phyloP scores from a whole-genome alignment of 2,329 filamentous ascomycete species.

The Sclerotinia borealis region DNA sequence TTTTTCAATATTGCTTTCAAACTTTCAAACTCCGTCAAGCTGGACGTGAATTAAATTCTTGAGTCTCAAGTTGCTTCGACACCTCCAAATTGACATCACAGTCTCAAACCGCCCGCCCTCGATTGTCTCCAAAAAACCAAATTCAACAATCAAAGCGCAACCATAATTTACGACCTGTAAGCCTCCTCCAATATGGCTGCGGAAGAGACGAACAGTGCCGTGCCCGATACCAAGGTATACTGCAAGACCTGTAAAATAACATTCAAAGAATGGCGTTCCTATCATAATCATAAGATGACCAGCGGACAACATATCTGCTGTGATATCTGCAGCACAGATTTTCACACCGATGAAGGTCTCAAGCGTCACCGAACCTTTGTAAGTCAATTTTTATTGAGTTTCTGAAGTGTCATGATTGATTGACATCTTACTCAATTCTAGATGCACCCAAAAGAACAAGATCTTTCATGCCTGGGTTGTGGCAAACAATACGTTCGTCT shows the following conservation, averaged over 20 bases:
- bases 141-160: background rate
- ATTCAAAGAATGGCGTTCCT: slow-evolving; percentile 2
- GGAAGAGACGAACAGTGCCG: background rate
- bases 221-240: background rate
- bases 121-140: no score
- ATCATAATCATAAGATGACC: slow-evolving; percentile 1
- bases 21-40: background rate
- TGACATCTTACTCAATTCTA: background rate
- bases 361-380: slow-evolving; percentile 7
- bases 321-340: slow-evolving; percentile 8
- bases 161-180: no score
- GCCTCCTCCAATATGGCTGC: background rate
- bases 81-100: background rate
- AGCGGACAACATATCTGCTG: slow-evolving; percentile 5
- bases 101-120: background rate
- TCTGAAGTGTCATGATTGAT: background rate
- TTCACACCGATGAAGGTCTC: slow-evolving; percentile 9
- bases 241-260: slow-evolving; percentile 2
- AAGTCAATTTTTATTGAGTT: background rate
- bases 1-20: background rate
- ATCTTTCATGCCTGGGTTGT: slow-evolving; percentile 7
- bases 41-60: no score
- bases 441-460: slow-evolving; percentile 11
- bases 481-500: slow-evolving; percentile 2
- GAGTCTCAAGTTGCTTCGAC: background rate